Percentiles rank a stretch among this genome's conserved stretches.
These are phyloP conservation scores for Candida dendrica DNA, from an alignment of 805 yeast species.

Conservation along the genomic window DNA sequence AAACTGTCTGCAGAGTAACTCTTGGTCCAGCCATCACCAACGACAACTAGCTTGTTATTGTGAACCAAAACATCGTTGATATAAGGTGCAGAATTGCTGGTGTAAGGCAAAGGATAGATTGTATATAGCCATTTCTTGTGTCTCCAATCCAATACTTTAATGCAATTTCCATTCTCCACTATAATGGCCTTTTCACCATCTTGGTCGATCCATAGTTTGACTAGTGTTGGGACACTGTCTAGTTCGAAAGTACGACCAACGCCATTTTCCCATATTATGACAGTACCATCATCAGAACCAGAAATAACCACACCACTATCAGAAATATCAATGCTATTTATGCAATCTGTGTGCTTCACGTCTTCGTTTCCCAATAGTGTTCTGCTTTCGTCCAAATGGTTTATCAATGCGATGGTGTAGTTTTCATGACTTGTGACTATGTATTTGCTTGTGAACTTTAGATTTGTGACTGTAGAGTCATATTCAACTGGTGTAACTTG, in stretches of 20 bases:
- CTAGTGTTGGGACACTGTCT: conserved; percentile 18
- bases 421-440: conserved; percentile 13
- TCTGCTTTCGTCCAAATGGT: conserved; percentile 15
- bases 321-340: conserved; percentile 25
- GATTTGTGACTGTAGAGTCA: conserved; percentile 6
- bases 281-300: conserved; percentile 23
- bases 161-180: conserved; percentile 24
- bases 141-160: conserved; percentile 28
- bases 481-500: conserved; percentile 9
- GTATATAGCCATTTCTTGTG: conserved; percentile 22
- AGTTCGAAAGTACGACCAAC: conserved; percentile 8
- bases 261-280: conserved; percentile 23
- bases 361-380: conserved; percentile 5
- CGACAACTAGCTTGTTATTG: conserved; percentile 20
- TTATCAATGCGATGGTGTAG: conserved; percentile 11
- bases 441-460: conserved; percentile 16
- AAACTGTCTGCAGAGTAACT: conserved; percentile 18
- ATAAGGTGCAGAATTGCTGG: conserved; percentile 5
- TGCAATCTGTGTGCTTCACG: conserved; percentile 17
- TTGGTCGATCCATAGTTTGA: conserved; percentile 26
- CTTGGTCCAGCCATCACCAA: conserved; percentile 29
- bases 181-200: conserved; percentile 25
- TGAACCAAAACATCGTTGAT: conserved; percentile 16
- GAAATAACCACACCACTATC: conserved; percentile 22
- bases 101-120: conserved; percentile 23